Percentiles rank a stretch among this genome's conserved stretches.
phyloP scores from a whole-genome alignment of 768 basidiomycete species.

The Lentinula lateritia region DNA sequence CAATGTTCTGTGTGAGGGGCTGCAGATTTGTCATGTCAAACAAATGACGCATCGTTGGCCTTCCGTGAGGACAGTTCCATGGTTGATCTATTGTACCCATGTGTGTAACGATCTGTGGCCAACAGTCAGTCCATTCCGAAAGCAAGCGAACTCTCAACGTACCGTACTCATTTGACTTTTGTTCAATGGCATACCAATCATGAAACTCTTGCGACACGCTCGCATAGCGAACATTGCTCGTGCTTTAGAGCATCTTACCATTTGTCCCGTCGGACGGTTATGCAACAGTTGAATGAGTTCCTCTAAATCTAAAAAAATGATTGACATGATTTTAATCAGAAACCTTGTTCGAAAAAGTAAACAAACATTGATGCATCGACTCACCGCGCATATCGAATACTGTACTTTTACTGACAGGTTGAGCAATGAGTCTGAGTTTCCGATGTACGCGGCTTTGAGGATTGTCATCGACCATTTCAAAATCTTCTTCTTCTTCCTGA shows the following conservation, averaged over 20 bases:
- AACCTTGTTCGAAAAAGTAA: too few relatives aligned
- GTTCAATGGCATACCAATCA: constrained; percentile 87
- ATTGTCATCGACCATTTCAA: constrained; percentile 8
- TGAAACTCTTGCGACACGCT: constrained; percentile 93
- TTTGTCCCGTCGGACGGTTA: constrained; percentile 69
- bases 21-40: constrained; percentile 36
- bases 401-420: constrained; percentile 89
- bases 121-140: background rate
- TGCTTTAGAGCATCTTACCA: constrained; percentile 91
- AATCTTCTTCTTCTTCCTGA: constrained; percentile 11
- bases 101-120: constrained; percentile 59
- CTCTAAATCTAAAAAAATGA: constrained; percentile 65
- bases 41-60: constrained; percentile 79
- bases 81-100: constrained; percentile 85
- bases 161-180: constrained; percentile 73
- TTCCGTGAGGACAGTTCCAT: constrained; percentile 86
- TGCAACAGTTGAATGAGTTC: constrained; percentile 85
- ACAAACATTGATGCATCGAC: background rate
- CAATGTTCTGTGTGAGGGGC: background rate
- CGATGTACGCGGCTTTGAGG: constrained; percentile 18
- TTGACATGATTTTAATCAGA: constrained; percentile 1
- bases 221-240: constrained; percentile 95
- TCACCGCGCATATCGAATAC: constrained; percentile 85
- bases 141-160: background rate
- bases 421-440: constrained; percentile 65